A percentile compares a stretch with the other conserved stretches of the same genome.
These are phyloP conservation scores for Hippophae tibetana DNA, from an alignment of 306 rosid species.

Conservation along the genomic window DNA sequence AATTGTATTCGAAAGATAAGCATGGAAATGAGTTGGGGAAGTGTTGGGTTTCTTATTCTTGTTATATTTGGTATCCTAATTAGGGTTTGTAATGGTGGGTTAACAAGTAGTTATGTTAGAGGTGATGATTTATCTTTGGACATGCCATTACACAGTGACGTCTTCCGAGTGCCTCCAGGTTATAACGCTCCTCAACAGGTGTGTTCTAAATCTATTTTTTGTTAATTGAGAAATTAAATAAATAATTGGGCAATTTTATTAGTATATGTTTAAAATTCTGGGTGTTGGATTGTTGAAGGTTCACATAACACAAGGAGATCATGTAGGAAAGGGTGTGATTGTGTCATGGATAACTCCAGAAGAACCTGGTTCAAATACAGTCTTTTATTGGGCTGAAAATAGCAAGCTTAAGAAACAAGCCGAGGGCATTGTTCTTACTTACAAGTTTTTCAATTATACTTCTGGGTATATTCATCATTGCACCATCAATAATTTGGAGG, in stretches of 20 bases:
- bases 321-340: slow-evolving; percentile 58
- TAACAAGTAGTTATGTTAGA: slow-evolving; percentile 39
- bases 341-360: slow-evolving; percentile 71
- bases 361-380: slow-evolving; percentile 54
- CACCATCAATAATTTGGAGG: slow-evolving; percentile 51
- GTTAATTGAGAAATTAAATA: not conserved
- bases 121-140: slow-evolving; percentile 28
- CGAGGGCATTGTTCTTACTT: slow-evolving; percentile 35
- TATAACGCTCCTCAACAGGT: slow-evolving; percentile 83
- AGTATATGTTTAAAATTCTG: not conserved
- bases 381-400: slow-evolving; percentile 59
- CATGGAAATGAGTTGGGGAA: slow-evolving; percentile 9
- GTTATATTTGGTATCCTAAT: slow-evolving; percentile 16
- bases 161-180: slow-evolving; percentile 52
- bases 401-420: slow-evolving; percentile 24
- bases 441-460: slow-evolving; percentile 55
- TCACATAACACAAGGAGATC: slow-evolving; percentile 89
- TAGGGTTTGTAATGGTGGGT: slow-evolving; percentile 40
- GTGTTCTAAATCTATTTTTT: not conserved
- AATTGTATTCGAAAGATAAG: too few species aligned
- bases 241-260: not conserved
- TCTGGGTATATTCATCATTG: slow-evolving; percentile 85
- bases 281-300: slow-evolving; percentile 33
- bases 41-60: slow-evolving; percentile 3
- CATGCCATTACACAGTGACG: slow-evolving; percentile 53